phyloP scores from a whole-genome alignment of 116 monocot species.

The Iris pallida region DNA sequence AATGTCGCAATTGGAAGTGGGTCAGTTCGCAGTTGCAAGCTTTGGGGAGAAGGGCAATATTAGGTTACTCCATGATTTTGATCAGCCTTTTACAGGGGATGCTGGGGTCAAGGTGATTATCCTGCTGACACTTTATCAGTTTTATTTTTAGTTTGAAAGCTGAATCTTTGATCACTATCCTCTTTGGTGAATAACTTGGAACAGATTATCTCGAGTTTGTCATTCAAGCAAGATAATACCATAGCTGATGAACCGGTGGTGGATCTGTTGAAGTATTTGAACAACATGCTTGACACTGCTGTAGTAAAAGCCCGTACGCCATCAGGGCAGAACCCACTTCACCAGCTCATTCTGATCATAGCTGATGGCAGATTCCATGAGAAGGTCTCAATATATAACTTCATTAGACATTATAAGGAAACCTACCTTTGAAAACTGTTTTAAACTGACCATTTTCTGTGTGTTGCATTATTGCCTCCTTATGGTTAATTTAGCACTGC shows the following conservation, averaged over 20 bases:
- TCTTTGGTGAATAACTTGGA: conserved; percentile 3
- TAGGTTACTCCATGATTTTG: conserved; percentile 79
- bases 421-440: no score
- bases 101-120: conserved; percentile 58
- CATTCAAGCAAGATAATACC: conserved; percentile 87
- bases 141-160: background rate
- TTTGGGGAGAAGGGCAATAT: conserved; percentile 81
- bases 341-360: conserved; percentile 85
- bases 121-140: background rate
- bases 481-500: no score
- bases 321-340: conserved; percentile 75
- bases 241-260: conserved; percentile 71
- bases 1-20: conserved; percentile 93
- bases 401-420: no score
- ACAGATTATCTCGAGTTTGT: conserved; percentile 87
- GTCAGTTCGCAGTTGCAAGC: conserved; percentile 83
- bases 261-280: conserved; percentile 73
- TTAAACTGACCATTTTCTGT: no score
- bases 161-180: conserved; percentile 6
- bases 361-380: conserved; percentile 83
- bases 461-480: no score
- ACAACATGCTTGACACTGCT: conserved; percentile 75
- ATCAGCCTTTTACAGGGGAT: conserved; percentile 68
- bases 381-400: conserved; percentile 41
- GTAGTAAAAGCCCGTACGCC: conserved; percentile 65